Base-by-base conservation (phyloP, 202 grass and related monocot species). In the Setaria viridis region DNA sequence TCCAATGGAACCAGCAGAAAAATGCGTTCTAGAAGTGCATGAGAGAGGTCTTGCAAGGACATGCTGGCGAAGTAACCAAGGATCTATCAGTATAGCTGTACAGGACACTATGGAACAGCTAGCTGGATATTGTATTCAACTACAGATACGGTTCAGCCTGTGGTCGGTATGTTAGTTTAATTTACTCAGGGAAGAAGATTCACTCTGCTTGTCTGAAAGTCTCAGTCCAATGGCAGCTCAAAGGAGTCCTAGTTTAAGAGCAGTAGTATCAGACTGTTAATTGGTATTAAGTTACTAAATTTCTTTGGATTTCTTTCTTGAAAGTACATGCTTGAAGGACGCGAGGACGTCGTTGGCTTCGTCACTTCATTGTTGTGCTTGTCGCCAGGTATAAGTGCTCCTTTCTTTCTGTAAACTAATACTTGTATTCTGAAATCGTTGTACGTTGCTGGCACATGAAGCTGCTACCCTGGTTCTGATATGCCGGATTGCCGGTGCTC, bases 201-300 rank as follows among this genome's bases (percentile, higher is more conserved):
- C 67, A 83, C 80, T 79, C 8, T 56, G 29, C 30, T 48, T 90
- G 78, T 81, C 33, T 68, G 49, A 41, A 32, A 64, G 47, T 45
- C 1, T 45, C 3, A 60, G 34, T 46, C 87, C 74, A n/a, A 48
- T 33, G 69, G 32, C 67, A 83, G 79, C 59, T 79, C 50, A 67
- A 66, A 68, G 7, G 60, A 68, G 55, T 82, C 76, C 17, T 80
- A 87, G 39, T 87, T 87, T 90, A 79, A 74, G 59, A 60, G 49
- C 17, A 79, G 42, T 57, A 79, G 42, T 57, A 75, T 80, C 79
- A 66, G 59, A 43, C 49, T 82, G 50, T 73, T 85, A 66, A 19
- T 33, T 53, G 34, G 45, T 65, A 37, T 53, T 80, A 21, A 80
- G 17, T 80, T 0, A n/a, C 43, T 63, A 53, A 42, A 39, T 63